These are phyloP conservation scores for Trichophyton schoenleinii DNA, from an alignment of 2,329 filamentous ascomycete species.

Conservation along the genomic window DNA sequence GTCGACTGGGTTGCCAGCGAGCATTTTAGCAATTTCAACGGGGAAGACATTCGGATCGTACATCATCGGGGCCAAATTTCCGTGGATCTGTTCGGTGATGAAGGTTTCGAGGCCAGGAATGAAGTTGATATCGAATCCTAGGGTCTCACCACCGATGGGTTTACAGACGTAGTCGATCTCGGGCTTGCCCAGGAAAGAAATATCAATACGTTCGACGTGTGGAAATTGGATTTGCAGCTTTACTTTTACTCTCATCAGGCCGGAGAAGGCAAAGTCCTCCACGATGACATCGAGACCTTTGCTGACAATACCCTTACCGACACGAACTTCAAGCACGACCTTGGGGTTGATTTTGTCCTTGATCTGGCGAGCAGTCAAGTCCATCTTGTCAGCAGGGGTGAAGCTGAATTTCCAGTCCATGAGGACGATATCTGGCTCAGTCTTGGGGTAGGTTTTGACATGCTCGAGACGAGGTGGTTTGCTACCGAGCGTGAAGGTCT, in stretches of 20 bases:
- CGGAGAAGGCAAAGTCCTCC: slow-evolving; percentile 92
- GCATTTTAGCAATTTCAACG: slow-evolving; percentile 96
- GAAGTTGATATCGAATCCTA: slow-evolving; percentile 98
- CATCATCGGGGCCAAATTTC: slow-evolving; percentile 91
- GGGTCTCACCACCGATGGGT: slow-evolving; percentile 83
- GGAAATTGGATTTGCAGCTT: slow-evolving; percentile 95
- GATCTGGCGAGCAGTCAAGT: slow-evolving; percentile 79
- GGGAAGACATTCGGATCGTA: slow-evolving; percentile 96
- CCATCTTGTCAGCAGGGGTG: slow-evolving; percentile 83
- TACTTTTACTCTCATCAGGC: slow-evolving; percentile 91
- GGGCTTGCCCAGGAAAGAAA: slow-evolving; percentile 83
- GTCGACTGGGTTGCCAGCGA: slow-evolving; percentile 85
- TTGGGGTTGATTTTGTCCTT: slow-evolving; percentile 97
- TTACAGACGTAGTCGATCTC: slow-evolving; percentile 96
- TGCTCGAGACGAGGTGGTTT: slow-evolving; percentile 95
- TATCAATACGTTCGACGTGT: slow-evolving; percentile 85
- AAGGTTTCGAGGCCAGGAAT: slow-evolving; percentile 88
- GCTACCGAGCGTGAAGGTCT: slow-evolving; percentile 82
- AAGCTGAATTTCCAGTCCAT: slow-evolving; percentile 99
- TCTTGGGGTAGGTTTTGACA: slow-evolving; percentile 94
- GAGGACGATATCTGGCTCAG: slow-evolving; percentile 84
- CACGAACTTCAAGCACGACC: slow-evolving; percentile 81
- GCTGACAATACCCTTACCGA: slow-evolving; percentile 93
- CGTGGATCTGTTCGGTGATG: slow-evolving; percentile 92
- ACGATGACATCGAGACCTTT: slow-evolving; percentile 96